Evolutionary conservation across 306 rosid genomes (phyloP).

Genomic region (Trichosanthes cucumerina): DNA sequence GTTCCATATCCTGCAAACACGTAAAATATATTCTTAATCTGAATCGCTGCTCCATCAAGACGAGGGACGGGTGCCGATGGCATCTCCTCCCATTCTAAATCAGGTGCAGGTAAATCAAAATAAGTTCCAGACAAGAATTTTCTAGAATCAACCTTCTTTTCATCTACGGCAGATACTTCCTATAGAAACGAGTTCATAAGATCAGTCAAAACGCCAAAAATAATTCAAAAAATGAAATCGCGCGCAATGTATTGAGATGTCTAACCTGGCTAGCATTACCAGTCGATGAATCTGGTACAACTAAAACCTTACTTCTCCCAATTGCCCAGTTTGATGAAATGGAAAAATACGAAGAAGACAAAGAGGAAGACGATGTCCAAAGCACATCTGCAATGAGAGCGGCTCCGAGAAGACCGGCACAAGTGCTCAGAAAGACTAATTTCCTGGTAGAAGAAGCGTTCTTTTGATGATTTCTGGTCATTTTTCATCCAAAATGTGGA

Average conservation of each 20-base stretch:
- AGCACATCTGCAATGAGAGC: conserved; percentile 38
- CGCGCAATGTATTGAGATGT: not conserved
- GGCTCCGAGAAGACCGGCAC: conserved; percentile 27
- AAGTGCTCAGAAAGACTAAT: conserved; percentile 24
- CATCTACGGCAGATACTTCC: conserved; percentile 17
- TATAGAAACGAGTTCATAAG: not conserved
- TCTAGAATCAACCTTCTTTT: conserved; percentile 15
- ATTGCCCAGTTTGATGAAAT: conserved; percentile 38
- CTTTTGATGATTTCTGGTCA: conserved; percentile 35
- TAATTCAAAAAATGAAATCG: not conserved
- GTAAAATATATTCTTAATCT: conserved; percentile 50
- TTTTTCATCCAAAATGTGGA: conserved; percentile 4
- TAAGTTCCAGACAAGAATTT: conserved; percentile 44
- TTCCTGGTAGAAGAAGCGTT: conserved; percentile 19
- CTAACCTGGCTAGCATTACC: conserved; percentile 14
- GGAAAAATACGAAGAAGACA: conserved; percentile 14
- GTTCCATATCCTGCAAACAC: conserved; percentile 73
- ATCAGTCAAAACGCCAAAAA: not conserved
- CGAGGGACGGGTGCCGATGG: conserved; percentile 79
- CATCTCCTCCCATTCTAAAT: conserved; percentile 69
- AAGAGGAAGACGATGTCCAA: conserved; percentile 42
- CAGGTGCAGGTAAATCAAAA: conserved; percentile 79
- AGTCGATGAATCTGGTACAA: conserved; percentile 18
- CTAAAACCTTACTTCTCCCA: conserved; percentile 12
- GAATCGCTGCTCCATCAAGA: conserved; percentile 70